Base-by-base conservation (phyloP, 805 yeast species). In the Myxozyma kluyveri region DNA sequence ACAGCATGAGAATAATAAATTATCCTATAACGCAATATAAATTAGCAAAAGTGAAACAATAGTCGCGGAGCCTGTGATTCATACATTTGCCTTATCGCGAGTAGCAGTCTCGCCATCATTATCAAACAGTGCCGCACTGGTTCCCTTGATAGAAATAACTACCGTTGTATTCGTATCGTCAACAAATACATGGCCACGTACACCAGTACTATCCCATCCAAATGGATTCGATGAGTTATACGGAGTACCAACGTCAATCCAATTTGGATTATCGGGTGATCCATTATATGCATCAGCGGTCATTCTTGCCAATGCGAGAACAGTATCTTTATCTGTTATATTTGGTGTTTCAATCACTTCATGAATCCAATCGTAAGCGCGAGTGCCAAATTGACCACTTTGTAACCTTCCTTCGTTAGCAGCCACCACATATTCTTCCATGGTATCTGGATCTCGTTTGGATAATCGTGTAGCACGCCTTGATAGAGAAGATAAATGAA, bases 271-370 rank as follows among this genome's bases (percentile, higher is more conserved):
- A 19, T 71, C 71, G 2, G 98, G 98, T 31, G 80, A 70, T 39
- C 79, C 77, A 2, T 88, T 96, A 65, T 91, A 93, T 1, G 98
- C 97, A 67, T 91, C 86, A 1, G 96, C 87, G 0, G 96, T 82
- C 81, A 91, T 85, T 49, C 83, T 69, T 0, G 98, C 98, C 41
- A 91, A 69, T 1, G 86, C 71, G 2, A 89, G 72, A 3, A 91
- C 67, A 0, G 97, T 86, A 35, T 81, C 82, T 46, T 77, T 77
- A 68, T 91, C 96, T 1, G 81, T 72, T 9, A 91, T 71, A 60
- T 93, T 79, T 0, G 99, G 99, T 0, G 84, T 77, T 1, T 72
- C 45, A 17, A 59, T 52, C 14, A 35, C 39, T 32, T 54, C 54
- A 26, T 57, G 48, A 10, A 33, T 50, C 61, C 59, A 57, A 37